Base-by-base conservation (phyloP, 805 yeast species). In the Barnettozyma californica region DNA sequence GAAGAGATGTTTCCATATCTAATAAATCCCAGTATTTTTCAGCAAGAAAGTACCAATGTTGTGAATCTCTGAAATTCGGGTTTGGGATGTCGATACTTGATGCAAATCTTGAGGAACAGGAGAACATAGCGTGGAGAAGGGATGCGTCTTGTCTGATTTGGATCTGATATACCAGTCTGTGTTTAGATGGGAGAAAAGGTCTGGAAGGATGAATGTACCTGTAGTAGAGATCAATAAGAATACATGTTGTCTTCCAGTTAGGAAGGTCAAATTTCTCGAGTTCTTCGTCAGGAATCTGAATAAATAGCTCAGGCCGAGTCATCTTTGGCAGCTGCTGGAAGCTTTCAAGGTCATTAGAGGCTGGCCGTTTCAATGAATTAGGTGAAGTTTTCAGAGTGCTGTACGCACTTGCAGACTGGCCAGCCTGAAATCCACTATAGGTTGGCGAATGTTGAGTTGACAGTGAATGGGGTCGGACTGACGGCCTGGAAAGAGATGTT, bases 121-220 rank as follows among this genome's bases (percentile, higher is more conserved):
- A 58, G 51, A 70, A 70, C 64, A 73, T 69, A 5, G 69, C 61
- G 52, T 64, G 67, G 31, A 65, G 42, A 21, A 65, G 45, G 0
- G 68, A 54, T 0, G 62, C 61, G 40, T 66, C 68, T 27, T 63
- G 62, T 23, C 63, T 60, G 6, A 70, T 48, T 2, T 63, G 54
- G 5, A 70, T 46, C n/a, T 59, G 59, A 19, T 53, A 56, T 3
- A 71, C 42, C 33, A 74, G 59, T 7, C 59, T 44, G 10, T 55
- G 53, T 46, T 67, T 68, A 31, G 68, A 59, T 1, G 76, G 74
- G 5, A 74, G 52, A 8, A 68, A 57, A 18, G 68, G 64, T 41
- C 67, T 60, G 7, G 69, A 61, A 8, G 70, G 65, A 45, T 72
- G 69, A n/a, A 68, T 61, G 53, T 72, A 74, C 37, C 70, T 58